phyloP scores from a whole-genome alignment of 441 rosid species.

The Erysimum cheiri region DNA sequence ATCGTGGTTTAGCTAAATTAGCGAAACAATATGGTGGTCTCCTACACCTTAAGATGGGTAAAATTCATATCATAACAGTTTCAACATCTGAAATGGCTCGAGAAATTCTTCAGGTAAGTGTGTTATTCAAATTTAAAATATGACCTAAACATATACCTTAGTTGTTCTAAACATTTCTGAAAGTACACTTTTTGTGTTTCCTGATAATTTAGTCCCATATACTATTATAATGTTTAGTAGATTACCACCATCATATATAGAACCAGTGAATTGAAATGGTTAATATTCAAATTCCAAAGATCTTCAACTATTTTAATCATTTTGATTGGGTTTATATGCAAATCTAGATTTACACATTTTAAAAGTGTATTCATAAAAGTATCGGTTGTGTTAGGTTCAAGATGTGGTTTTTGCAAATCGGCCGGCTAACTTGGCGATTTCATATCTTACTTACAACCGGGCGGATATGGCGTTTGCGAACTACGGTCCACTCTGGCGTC shows the following conservation, averaged over 20 bases:
- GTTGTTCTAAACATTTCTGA: neutral
- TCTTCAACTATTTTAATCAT: neutral
- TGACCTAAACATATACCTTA: neutral
- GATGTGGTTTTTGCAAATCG: slow-evolving; percentile 61
- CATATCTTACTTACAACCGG: slow-evolving; percentile 58
- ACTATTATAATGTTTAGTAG: neutral
- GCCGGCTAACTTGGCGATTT: slow-evolving; percentile 57
- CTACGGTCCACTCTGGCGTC: slow-evolving; percentile 69
- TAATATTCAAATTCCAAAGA: neutral
- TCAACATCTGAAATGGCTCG: slow-evolving; percentile 56
- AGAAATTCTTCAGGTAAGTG: slow-evolving; percentile 51
- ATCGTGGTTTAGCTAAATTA: slow-evolving; percentile 57
- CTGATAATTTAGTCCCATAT: neutral
- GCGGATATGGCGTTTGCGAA: slow-evolving; percentile 74
- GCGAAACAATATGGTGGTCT: slow-evolving; percentile 56
- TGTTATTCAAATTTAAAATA: neutral
- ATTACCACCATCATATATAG: neutral
- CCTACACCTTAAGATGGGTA: slow-evolving; percentile 68
- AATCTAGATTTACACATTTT: neutral
- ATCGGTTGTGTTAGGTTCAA: slow-evolving; percentile 39
- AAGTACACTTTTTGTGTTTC: neutral
- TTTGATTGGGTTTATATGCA: neutral
- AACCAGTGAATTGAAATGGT: neutral
- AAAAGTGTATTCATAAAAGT: neutral
- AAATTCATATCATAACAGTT: slow-evolving; percentile 58